A percentile compares a stretch with the other conserved stretches of the same genome.
phyloP scores from a whole-genome alignment of 2,329 filamentous ascomycete species.

The Monilinia fructigena region DNA sequence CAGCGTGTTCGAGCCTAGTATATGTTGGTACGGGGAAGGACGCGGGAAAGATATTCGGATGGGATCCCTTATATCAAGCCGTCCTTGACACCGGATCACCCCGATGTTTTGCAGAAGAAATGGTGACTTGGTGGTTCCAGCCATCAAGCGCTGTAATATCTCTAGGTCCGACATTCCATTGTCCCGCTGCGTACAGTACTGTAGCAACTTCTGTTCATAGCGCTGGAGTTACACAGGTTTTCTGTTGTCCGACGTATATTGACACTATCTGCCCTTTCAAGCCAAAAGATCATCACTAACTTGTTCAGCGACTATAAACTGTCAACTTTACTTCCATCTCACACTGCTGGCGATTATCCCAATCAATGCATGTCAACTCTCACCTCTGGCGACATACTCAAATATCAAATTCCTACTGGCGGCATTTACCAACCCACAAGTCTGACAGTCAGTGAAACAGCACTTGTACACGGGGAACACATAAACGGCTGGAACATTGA shows the following conservation, averaged over 20 bases:
- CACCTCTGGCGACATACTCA: constrained; percentile 9
- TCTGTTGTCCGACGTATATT: constrained; percentile 21
- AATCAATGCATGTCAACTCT: constrained; percentile 19
- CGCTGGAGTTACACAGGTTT: constrained; percentile 16
- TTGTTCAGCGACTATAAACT: constrained; percentile 13
- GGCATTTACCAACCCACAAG: constrained; percentile 19
- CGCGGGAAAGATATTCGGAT: constrained; percentile 8
- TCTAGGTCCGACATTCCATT: constrained; percentile 14
- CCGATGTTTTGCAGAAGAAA: constrained; percentile 16
- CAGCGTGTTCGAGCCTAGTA: constrained; percentile 14
- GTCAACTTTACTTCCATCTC: neutral
- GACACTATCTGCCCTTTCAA: neutral
- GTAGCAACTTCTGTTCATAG: constrained; percentile 13
- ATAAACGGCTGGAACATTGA: constrained; percentile 22
- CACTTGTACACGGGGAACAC: constrained; percentile 16
- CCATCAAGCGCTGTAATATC: constrained; percentile 7
- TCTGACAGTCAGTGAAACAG: constrained; percentile 2
- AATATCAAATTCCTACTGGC: constrained; percentile 15
- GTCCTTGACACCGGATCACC: constrained; percentile 17
- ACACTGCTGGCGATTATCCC: constrained; percentile 5
- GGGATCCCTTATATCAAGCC: constrained; percentile 16
- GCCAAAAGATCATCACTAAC: neutral
- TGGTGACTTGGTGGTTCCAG: constrained; percentile 19
- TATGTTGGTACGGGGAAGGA: constrained; percentile 5
- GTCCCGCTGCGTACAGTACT: constrained; percentile 17